Base-by-base conservation (phyloP, 176 grass and related monocot genomes). In the Lolium multiflorum region DNA sequence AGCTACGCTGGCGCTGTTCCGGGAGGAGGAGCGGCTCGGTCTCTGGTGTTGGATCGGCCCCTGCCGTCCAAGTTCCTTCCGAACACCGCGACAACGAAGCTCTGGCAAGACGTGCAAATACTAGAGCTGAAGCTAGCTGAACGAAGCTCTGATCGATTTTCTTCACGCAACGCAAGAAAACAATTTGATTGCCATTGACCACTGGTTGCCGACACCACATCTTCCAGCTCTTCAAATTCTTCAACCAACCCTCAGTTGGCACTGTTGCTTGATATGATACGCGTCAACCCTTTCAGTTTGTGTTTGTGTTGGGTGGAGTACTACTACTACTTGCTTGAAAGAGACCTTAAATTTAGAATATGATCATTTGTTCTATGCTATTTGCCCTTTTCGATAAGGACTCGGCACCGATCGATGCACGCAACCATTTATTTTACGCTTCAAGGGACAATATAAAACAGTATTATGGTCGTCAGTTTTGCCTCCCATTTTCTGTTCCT, bases 111-210 rank as follows among this genome's bases (percentile, higher is more conserved):
- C 39, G 6, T 6, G 6, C 39, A 41, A 3, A 3, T 41, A 41
- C 39, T 6, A 41, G 39, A 41, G 39, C 39, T 39, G 38, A 39
- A 39, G 38, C 38, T 39, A 39, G 38, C 38, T 41, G 39, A 41
- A 5, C 87, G 91, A 56, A 31, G 28, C 28, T 26, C 70, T 0
- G 44, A 56, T 87, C 89, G 91, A 15, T 4, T 6, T 41, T 5
- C 39, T 41, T 41, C 39, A 5, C 39, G 39, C 39, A 41, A 41
- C 39, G 39, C 39, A 41, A 41, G 39, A 41, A 41, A 4, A 41
- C 39, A 41, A 31, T 31, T 31, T 31, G 28, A 2, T 31, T 31
- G 28, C 28, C 28, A 31, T 31, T 31, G 28, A 31, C 28, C 28
- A 31, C 28, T 31, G 28, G 28, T 31, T 31, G 28, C 28, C 28